Base-by-base conservation (phyloP, 352 stramenopile genomes). In the Pythium myriotylum region DNA sequence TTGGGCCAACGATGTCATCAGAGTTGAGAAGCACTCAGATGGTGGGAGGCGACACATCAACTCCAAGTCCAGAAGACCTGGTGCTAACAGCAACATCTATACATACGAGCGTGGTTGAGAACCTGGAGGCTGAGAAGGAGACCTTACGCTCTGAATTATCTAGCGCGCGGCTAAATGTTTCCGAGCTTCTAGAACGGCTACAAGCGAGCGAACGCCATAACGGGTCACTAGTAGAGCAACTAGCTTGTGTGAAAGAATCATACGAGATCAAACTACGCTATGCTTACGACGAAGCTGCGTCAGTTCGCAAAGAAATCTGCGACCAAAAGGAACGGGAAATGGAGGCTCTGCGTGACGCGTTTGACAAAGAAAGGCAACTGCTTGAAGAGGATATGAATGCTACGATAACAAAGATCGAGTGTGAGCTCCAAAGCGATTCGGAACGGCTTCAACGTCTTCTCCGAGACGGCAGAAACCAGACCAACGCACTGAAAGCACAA, bases 341-440 rank as follows among this genome's bases (percentile, higher is more conserved):
- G 10, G 54, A 73, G 33, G 64, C 74, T 0, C 56, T 80, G 7
- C 73, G 76, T 39, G 52, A 68, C 39, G 63, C 68, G 7, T 77
- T 74, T 49, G 62, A 61, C 2, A 65, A 71, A 22, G 68, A 84
- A 53, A 65, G 68, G 10, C 67, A 74, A 19, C 48, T 72, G 13
- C 77, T 76, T 61, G 78, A 82, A 53, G 57, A 68, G 3, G 69
- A 84, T 37, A 81, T 86, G 47, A 73, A 68, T 40, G 41, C 61
- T n/a, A 40, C 56, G 2, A 56, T 86, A 13, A 70, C 62, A 1
- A 81, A 81, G 53, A 65, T 67, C 16, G 70, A 77, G 35, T 62
- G 79, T n/a, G 73, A 82, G 27, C 62, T 78, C 3, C 62, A 76
- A 43, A 60, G 29, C 20, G 63, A 81, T 22, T 70, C 71, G 16